Conservation (phyloP, 768 basidiomycete species). For the Phaffia australis region DNA sequence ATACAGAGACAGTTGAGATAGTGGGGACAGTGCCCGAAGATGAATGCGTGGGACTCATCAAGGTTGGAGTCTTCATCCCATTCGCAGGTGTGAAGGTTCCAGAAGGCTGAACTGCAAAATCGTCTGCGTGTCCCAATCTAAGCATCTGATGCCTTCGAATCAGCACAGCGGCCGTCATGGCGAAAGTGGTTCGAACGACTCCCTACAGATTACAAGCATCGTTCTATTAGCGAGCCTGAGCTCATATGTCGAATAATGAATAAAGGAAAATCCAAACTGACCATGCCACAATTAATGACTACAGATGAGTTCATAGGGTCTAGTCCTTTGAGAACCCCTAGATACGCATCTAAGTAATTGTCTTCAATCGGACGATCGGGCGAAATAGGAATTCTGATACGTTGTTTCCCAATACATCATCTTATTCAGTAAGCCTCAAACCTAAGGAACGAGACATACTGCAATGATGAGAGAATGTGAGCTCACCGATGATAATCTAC, state of each 20-base stretch:
- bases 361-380: constrained; percentile 87
- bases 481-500: constrained; percentile 79
- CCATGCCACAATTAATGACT: constrained; percentile 95
- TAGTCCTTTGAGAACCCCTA: constrained; percentile 34
- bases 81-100: not conserved
- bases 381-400: constrained; percentile 78
- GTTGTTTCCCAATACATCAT: constrained; percentile 3
- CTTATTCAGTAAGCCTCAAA: constrained; percentile 8
- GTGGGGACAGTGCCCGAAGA: constrained; percentile 33
- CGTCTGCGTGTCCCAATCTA: constrained; percentile 58
- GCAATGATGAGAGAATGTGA: constrained; percentile 11
- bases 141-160: constrained; percentile 67
- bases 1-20: constrained; percentile 20
- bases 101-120: constrained; percentile 46
- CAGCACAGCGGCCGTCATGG: constrained; percentile 87
- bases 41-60: not conserved
- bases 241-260: not conserved
- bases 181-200: constrained; percentile 55
- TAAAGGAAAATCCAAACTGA: constrained; percentile 55
- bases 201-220: constrained; percentile 34
- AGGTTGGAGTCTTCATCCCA: constrained; percentile 11
- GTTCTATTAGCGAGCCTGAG: not conserved
- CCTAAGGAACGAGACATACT: constrained; percentile 1
- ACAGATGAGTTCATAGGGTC: constrained; percentile 72
- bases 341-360: constrained; percentile 90